Conservation (phyloP, 1,139 yeast genomes). For the Suhomyces terraborum region DNA sequence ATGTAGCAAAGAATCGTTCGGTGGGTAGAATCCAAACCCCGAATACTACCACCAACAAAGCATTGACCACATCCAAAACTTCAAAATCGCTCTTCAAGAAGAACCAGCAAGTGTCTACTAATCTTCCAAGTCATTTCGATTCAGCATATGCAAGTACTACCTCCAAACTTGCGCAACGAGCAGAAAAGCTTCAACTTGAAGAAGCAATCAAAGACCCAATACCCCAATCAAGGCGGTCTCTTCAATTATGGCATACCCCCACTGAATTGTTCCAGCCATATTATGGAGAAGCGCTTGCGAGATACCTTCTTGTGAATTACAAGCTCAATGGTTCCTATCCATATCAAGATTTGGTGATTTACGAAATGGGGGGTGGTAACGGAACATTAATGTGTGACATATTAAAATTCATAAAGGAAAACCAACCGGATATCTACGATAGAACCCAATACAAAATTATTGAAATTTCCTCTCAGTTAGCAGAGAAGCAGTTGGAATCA, state of each 20-base stretch:
- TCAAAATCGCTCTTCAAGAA: conserved; percentile 26
- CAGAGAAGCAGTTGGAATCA: conserved; percentile 56
- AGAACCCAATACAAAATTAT: conserved; percentile 72
- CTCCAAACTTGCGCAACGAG: conserved; percentile 35
- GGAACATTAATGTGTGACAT: conserved; percentile 83
- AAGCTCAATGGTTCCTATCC: conserved; percentile 63
- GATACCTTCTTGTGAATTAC: conserved; percentile 70
- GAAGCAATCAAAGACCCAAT: conserved; percentile 21
- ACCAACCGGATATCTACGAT: conserved; percentile 71
- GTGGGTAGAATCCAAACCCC: not conserved
- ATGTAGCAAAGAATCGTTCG: not conserved
- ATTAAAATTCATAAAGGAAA: conserved; percentile 61
- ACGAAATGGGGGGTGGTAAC: conserved; percentile 91
- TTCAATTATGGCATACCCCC: conserved; percentile 90
- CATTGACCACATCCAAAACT: not conserved
- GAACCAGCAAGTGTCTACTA: conserved; percentile 34
- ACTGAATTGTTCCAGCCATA: conserved; percentile 81
- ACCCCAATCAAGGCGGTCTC: conserved; percentile 36
- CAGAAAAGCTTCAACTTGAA: conserved; percentile 34
- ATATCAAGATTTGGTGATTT: conserved; percentile 65
- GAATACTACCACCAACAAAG: not conserved
- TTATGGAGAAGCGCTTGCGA: conserved; percentile 83
- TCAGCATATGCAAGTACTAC: conserved; percentile 8
- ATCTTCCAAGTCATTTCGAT: conserved; percentile 7
- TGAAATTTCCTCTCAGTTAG: conserved; percentile 72